These are phyloP conservation scores for Heliamphora pulchella DNA, from an alignment of 179 eudicot genomes.

Conservation along the genomic window DNA sequence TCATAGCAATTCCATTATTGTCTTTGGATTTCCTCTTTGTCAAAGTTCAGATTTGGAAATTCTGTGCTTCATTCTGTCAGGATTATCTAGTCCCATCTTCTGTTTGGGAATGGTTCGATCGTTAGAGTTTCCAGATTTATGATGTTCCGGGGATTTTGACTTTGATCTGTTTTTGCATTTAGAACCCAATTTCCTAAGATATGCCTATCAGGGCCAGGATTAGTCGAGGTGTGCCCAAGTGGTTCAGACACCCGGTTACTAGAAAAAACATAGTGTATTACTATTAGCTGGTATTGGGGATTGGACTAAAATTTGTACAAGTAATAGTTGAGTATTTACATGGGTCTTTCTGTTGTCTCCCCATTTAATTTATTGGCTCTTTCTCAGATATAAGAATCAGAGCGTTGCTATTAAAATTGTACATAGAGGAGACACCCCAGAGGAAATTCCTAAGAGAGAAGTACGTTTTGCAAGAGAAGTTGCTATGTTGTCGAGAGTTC, in stretches of 20 bases:
- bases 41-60: background rate
- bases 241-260: too few species aligned
- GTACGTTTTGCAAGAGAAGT: slow-evolving; percentile 76
- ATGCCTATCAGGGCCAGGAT: too few species aligned
- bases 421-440: slow-evolving; percentile 76
- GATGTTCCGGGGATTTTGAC: slow-evolving; percentile 1
- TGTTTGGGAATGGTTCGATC: background rate
- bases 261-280: background rate
- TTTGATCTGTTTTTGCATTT: background rate
- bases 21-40: slow-evolving; percentile 2
- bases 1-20: background rate
- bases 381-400: slow-evolving; percentile 62
- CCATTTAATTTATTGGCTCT: slow-evolving; percentile 6
- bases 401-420: slow-evolving; percentile 82
- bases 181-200: background rate
- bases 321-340: background rate
- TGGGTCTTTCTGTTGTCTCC: background rate
- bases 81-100: background rate
- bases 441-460: slow-evolving; percentile 68
- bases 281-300: background rate
- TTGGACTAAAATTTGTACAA: background rate
- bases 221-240: too few species aligned
- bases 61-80: background rate
- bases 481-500: slow-evolving; percentile 86
- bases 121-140: background rate